Conservation (phyloP, 768 basidiomycete species). For the Leccinellum rugosiceps region DNA sequence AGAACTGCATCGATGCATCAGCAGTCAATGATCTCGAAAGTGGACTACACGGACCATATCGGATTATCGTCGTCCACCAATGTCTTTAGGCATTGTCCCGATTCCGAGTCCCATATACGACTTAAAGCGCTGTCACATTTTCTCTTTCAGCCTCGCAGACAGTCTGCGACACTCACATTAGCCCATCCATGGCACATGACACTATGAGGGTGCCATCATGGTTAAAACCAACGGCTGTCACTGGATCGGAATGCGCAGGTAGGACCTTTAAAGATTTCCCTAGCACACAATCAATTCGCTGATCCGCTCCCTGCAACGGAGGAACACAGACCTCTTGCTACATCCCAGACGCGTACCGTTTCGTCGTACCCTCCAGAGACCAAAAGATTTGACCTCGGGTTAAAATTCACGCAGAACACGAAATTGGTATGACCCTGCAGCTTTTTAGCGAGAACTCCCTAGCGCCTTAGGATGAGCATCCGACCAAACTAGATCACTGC, state of each 20-base stretch:
- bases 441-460: conserved; percentile 61
- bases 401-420: conserved; percentile 92
- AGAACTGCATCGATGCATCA: conserved; percentile 48
- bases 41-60: conserved; percentile 56
- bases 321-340: conserved; percentile 63
- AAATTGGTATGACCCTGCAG: conserved; percentile 89
- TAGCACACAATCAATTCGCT: conserved; percentile 26
- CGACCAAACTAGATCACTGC: neutral
- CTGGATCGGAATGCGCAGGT: conserved; percentile 96
- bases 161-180: conserved; percentile 64
- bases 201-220: conserved; percentile 93
- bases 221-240: conserved; percentile 92
- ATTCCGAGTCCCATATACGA: conserved; percentile 96
- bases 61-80: conserved; percentile 96
- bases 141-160: neutral
- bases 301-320: neutral
- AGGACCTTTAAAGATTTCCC: conserved; percentile 84
- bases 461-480: neutral
- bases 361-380: conserved; percentile 96
- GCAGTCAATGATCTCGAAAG: neutral
- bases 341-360: conserved; percentile 96
- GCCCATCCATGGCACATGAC: conserved; percentile 93
- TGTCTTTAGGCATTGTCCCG: conserved; percentile 97
- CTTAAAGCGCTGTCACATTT: conserved; percentile 38
- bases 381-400: conserved; percentile 83